Conservation (phyloP, 2,329 filamentous ascomycete species). For the Zymoseptoria ardabiliae region DNA sequence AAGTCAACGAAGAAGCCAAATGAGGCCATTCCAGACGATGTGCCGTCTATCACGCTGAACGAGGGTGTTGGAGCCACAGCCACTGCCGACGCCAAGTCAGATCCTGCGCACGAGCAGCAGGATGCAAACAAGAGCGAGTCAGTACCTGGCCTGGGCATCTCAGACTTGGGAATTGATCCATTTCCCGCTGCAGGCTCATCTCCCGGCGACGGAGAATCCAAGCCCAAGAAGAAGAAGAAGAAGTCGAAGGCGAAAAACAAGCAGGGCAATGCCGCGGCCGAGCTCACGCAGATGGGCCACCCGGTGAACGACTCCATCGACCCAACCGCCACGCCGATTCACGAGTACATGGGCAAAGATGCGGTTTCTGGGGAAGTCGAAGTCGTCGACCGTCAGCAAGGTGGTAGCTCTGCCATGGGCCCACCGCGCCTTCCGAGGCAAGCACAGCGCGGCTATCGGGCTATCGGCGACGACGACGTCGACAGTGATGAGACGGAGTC, state of each 20-base stretch:
- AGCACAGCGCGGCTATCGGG: background rate
- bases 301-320: background rate
- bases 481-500: background rate
- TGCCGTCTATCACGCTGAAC: background rate
- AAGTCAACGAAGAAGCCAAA: background rate
- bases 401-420: background rate
- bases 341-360: constrained; percentile 4
- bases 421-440: background rate
- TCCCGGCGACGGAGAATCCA: background rate
- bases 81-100: background rate
- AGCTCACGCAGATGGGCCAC: background rate
- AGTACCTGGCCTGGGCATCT: constrained; percentile 11
- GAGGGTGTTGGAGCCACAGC: background rate
- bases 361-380: background rate
- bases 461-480: too few relatives aligned
- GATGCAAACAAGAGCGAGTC: background rate
- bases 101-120: background rate
- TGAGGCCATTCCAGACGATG: background rate
- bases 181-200: background rate
- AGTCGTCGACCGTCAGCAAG: too few relatives aligned
- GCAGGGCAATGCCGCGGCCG: constrained; percentile 6
- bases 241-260: constrained; percentile 15
- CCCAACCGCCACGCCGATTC: background rate
- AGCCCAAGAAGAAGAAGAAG: constrained; percentile 17
- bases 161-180: background rate